Evolutionary conservation across 306 rosid species (phyloP), one percentile per base, ranked within the genome.

Genomic region (Quercus dentata): DNA sequence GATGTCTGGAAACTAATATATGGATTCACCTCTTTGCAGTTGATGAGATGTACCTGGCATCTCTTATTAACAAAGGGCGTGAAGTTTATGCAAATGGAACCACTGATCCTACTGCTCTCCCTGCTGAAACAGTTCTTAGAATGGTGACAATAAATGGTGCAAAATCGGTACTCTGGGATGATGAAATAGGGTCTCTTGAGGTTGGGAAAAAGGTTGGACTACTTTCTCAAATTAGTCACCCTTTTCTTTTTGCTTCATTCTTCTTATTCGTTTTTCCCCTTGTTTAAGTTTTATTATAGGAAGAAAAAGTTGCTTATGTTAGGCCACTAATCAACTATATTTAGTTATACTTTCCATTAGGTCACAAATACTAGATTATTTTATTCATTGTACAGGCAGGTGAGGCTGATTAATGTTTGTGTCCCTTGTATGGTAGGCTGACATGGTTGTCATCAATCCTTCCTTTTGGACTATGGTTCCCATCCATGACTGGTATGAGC

Each of bases 31-130:
- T 86, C 76, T 67, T 76, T 86, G 71, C 89, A 94, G 98, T 94
- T 81, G 98, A 94, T 74, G 98, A 94, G 82, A 92, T 92, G 97
- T 92, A 91, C 85, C 59, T 94, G 56, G 91, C 98, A 78, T 92
- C 98, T 78, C 84, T 94, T 77, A 92, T 94, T 73, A 94, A 94
- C 84, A 94, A 92, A 86, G 92, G 97, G 38, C 85, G 91, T 83
- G 92, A 90, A 86, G 97, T 86, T 12, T 85, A 46, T 84, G 79
- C 75, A 33, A 86, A 80, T 33, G 97, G 92, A 74, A 87, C 81
- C 38, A 89, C 97, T 23, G 92, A 94, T 85, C 97, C 97, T 35
- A 88, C 97, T 20, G 94, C 85, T 56, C 86, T 94, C 71, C 91
- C 89, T 56, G 90, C 97, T 5, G 97, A 94, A 89, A 88, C 82